Conservation (phyloP, 208 protist genomes). For the Acanthamoeba healyi region DNA sequence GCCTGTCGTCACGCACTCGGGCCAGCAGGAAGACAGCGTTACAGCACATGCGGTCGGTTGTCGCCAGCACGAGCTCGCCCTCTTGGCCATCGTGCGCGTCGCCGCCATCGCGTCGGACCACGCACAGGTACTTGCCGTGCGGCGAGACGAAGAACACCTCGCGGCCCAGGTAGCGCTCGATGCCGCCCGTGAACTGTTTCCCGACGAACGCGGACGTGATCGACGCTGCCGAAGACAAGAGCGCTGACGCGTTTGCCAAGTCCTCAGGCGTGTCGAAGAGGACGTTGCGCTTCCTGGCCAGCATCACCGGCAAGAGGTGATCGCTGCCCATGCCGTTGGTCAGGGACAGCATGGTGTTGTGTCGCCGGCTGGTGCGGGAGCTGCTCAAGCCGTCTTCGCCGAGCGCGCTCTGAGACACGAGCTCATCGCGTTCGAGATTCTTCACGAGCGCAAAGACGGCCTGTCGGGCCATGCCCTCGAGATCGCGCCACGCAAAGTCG, state of each 20-base stretch:
- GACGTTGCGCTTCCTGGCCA: background rate
- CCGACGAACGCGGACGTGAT: background rate
- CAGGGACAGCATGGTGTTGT: background rate
- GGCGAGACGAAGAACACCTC: constrained; percentile 40
- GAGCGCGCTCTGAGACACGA: constrained; percentile 14
- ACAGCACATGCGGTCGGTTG: constrained; percentile 32
- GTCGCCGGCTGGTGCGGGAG: background rate
- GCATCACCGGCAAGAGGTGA: background rate
- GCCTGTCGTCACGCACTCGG: background rate
- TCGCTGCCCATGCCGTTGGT: background rate
- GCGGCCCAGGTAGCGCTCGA: background rate
- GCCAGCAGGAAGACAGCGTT: constrained; percentile 37
- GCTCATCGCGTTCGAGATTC: constrained; percentile 38
- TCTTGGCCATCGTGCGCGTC: background rate
- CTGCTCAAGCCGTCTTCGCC: no score
- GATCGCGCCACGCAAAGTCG: constrained; percentile 25
- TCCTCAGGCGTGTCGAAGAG: background rate
- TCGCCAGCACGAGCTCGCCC: background rate
- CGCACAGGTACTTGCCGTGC: constrained; percentile 42
- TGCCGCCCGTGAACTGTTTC: background rate
- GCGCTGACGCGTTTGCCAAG: background rate
- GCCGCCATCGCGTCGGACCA: constrained; percentile 5
- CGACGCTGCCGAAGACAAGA: background rate
- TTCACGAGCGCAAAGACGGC: constrained; percentile 36
- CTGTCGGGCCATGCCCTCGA: constrained; percentile 38